Conservation (phyloP, 177 flowering plant genomes). For the Vitis hybrid region DNA sequence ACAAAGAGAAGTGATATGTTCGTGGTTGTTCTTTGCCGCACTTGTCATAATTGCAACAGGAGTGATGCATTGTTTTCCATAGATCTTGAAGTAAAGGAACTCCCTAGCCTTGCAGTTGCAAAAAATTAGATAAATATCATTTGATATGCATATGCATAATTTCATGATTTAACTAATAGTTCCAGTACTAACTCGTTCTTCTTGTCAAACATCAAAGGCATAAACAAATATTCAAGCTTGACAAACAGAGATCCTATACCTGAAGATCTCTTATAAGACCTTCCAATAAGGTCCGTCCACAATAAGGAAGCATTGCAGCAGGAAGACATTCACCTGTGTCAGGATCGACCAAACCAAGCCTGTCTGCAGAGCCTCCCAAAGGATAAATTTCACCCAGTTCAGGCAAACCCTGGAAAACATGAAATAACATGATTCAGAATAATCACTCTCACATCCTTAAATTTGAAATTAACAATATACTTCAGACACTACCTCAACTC, state of each 20-base stretch:
- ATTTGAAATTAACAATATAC: background rate
- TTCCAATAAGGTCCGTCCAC: conserved; percentile 94
- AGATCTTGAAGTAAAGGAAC: conserved; percentile 76
- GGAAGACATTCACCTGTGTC: conserved; percentile 95
- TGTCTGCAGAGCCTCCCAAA: conserved; percentile 93
- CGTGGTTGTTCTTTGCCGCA: conserved; percentile 86
- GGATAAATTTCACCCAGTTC: conserved; percentile 96
- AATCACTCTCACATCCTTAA: background rate
- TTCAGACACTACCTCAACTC: conserved; percentile 71
- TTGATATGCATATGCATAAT: too few species aligned
- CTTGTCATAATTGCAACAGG: conserved; percentile 99
- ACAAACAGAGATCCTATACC: conserved; percentile 49
- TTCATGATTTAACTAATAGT: too few species aligned
- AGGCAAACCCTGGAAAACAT: conserved; percentile 79
- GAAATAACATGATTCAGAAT: conserved; percentile 24
- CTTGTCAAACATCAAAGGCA: conserved; percentile 11
- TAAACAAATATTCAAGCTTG: conserved; percentile 7
- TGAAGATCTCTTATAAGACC: conserved; percentile 99
- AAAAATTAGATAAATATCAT: conserved; percentile 5
- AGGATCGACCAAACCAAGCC: conserved; percentile 92
- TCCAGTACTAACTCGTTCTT: background rate
- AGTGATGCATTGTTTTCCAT: conserved; percentile 85
- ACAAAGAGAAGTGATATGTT: conserved; percentile 69
- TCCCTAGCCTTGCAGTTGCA: conserved; percentile 81
- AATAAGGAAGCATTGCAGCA: conserved; percentile 97